Evolutionary conservation across 192 early-diverging fungal genomes (phyloP).

Genomic region (Allomyces arbusculus): DNA sequence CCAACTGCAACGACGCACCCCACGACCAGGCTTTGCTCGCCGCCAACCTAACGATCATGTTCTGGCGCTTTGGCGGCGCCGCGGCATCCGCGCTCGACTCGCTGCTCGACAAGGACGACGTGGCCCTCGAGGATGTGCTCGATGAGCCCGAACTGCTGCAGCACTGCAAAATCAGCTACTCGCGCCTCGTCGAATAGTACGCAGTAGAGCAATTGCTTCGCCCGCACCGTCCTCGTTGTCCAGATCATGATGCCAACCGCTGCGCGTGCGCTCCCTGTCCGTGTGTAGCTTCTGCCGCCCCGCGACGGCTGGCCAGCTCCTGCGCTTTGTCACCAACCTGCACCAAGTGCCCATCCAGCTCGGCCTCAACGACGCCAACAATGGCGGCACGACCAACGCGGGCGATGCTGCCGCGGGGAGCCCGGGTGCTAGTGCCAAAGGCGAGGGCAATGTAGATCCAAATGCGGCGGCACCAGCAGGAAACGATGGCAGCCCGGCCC

Average conservation of each 20-base stretch:
- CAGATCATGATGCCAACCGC: no score
- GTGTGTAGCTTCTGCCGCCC: neutral
- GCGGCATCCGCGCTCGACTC: constrained; percentile 77
- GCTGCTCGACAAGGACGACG: constrained; percentile 73
- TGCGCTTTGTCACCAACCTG: neutral
- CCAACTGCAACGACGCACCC: neutral
- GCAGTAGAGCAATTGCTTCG: constrained; percentile 2
- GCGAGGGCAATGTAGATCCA: neutral
- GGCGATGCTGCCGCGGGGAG: neutral
- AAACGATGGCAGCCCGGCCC: no score
- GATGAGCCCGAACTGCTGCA: constrained; percentile 85
- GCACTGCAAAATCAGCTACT: constrained; percentile 82
- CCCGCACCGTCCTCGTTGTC: no score
- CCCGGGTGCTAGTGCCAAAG: neutral
- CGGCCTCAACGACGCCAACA: neutral
- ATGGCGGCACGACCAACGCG: neutral
- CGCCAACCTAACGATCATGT: constrained; percentile 26
- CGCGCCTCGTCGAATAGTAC: constrained; percentile 73
- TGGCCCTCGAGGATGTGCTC: constrained; percentile 75
- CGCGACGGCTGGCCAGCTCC: neutral
- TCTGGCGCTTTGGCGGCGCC: constrained; percentile 87
- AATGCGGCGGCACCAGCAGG: neutral
- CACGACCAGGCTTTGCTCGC: neutral
- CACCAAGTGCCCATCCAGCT: neutral
- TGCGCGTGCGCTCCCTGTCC: neutral